Conservation (phyloP, 805 yeast species). For the Isabelozyma gotoi region DNA sequence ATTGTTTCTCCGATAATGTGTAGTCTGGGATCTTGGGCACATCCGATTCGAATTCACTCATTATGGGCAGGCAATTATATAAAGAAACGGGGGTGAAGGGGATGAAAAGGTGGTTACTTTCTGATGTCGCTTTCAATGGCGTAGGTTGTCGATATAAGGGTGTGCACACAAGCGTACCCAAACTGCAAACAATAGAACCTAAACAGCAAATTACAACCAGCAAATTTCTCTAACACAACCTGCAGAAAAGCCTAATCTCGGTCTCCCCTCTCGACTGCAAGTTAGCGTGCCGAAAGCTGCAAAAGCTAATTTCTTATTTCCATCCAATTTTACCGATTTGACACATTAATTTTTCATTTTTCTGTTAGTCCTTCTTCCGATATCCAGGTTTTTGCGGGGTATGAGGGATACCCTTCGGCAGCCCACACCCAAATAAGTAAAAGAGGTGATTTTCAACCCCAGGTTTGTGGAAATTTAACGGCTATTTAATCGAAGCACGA, state of each 20-base stretch:
- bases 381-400: neutral
- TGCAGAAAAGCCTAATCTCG: too few relatives aligned
- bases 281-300: neutral
- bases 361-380: neutral
- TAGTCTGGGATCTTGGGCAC: constrained; percentile 75
- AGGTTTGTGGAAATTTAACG: too few relatives aligned
- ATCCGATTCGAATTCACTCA: constrained; percentile 46
- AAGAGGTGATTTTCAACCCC: too few relatives aligned
- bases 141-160: too few relatives aligned
- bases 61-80: constrained; percentile 5
- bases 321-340: neutral
- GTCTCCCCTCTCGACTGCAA: too few relatives aligned
- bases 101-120: neutral
- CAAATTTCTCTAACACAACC: too few relatives aligned
- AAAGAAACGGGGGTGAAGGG: neutral
- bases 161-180: too few relatives aligned
- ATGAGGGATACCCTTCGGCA: neutral
- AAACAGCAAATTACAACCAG: too few relatives aligned
- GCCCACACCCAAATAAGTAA: too few relatives aligned
- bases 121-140: neutral
- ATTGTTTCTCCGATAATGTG: constrained; percentile 77
- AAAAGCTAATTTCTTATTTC: neutral
- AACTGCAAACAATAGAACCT: too few relatives aligned
- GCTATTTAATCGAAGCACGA: too few relatives aligned
- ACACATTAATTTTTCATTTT: neutral